A percentile compares a stretch with the other conserved stretches of the same genome.
These are phyloP conservation scores for Saturnispora halmiae DNA, from an alignment of 805 yeast genomes.

Conservation along the genomic window DNA sequence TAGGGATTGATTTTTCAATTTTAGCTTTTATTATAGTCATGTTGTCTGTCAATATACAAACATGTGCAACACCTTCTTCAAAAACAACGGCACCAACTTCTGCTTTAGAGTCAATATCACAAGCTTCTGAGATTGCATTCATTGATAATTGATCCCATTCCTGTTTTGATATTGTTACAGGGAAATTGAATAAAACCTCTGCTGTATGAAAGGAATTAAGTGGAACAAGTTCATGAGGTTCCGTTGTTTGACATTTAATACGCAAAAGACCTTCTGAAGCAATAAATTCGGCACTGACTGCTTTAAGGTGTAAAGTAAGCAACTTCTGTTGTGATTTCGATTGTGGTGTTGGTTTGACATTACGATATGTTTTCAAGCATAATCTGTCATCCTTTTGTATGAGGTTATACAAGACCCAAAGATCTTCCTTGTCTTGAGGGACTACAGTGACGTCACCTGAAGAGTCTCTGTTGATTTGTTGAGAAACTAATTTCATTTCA, in stretches of 20 bases:
- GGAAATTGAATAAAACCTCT: conserved; percentile 60
- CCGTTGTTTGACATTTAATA: conserved; percentile 65
- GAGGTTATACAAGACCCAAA: conserved; percentile 81
- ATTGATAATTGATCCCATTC: conserved; percentile 73
- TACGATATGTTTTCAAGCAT: conserved; percentile 58
- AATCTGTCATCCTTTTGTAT: conserved; percentile 70
- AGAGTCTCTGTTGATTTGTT: conserved; percentile 45
- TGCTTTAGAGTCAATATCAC: conserved; percentile 69
- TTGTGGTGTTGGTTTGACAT: conserved; percentile 35
- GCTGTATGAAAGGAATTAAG: conserved; percentile 83
- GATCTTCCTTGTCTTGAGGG: conserved; percentile 86
- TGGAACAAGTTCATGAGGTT: conserved; percentile 67
- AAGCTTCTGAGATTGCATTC: conserved; percentile 56
- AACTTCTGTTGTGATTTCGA: conserved; percentile 38
- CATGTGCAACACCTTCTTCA: conserved; percentile 91
- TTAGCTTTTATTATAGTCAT: conserved; percentile 77
- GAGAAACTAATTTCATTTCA: conserved; percentile 47
- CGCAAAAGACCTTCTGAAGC: conserved; percentile 71
- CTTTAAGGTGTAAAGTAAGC: conserved; percentile 48
- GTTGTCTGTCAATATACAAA: conserved; percentile 80
- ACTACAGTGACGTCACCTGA: conserved; percentile 57
- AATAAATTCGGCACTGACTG: conserved; percentile 69
- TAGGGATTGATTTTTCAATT: conserved; percentile 76
- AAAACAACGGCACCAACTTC: conserved; percentile 91
- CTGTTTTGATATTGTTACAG: conserved; percentile 59